These are phyloP conservation scores for Chlamydomonas incerta DNA, from an alignment of 139 green algal species.

Conservation along the genomic window DNA sequence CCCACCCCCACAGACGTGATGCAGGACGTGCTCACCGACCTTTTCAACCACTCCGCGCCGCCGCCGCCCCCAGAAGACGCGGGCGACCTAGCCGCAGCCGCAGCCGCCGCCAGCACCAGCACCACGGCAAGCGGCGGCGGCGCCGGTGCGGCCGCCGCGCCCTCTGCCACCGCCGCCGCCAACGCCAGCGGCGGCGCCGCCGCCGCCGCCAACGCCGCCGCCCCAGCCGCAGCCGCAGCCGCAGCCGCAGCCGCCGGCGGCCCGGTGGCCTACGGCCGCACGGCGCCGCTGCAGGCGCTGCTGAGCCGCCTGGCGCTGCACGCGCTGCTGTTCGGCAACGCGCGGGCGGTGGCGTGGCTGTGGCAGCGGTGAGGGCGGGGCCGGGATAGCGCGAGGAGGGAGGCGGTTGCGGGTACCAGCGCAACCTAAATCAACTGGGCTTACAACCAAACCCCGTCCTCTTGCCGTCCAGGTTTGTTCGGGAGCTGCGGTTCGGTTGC, in stretches of 20 bases:
- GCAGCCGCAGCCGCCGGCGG: too few relatives aligned
- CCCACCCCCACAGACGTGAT: conserved; percentile 37
- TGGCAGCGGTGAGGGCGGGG: conserved; percentile 69
- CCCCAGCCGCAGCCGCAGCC: too few relatives aligned
- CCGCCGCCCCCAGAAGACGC: neutral
- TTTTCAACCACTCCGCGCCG: conserved; percentile 53
- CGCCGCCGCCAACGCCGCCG: too few relatives aligned
- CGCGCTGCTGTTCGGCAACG: conserved; percentile 74
- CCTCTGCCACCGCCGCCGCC: too few relatives aligned
- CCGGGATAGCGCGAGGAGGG: neutral
- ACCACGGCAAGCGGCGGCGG: neutral
- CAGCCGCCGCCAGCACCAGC: neutral
- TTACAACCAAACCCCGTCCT: too few relatives aligned
- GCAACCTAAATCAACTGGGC: too few relatives aligned
- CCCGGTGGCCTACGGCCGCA: conserved; percentile 19
- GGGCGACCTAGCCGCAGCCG: too few relatives aligned
- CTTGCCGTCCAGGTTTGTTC: conserved; percentile 41
- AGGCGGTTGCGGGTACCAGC: too few relatives aligned
- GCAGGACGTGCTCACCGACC: conserved; percentile 69
- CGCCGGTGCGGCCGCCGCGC: neutral
- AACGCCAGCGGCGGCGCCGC: too few relatives aligned
- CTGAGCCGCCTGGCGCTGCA: conserved; percentile 77
- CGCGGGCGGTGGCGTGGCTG: conserved; percentile 73
- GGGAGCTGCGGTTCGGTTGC: conserved; percentile 69
- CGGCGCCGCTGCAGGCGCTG: conserved; percentile 53